Conservation (phyloP, 495 filamentous ascomycete genomes). For the Penicillium desertorum region DNA sequence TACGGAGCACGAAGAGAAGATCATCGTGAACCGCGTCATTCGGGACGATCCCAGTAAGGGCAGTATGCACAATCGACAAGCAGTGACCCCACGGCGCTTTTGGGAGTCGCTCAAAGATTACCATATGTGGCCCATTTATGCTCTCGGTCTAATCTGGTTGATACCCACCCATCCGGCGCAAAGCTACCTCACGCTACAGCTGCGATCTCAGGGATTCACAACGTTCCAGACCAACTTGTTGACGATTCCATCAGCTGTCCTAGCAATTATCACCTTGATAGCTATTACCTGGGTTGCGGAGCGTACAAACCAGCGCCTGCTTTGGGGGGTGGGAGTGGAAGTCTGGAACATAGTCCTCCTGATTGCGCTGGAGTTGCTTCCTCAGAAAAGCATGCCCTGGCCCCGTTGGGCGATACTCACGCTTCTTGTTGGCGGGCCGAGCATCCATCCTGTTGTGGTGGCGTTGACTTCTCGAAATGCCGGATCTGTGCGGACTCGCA, state of each 20-base stretch:
- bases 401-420: conserved; percentile 50
- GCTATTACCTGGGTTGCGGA: conserved; percentile 52
- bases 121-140: conserved; percentile 55
- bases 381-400: conserved; percentile 44
- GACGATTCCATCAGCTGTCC: conserved; percentile 56
- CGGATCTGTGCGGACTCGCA: conserved; percentile 62
- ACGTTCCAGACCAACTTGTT: conserved; percentile 59
- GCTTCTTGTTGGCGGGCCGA: conserved; percentile 54
- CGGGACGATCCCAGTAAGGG: conserved; percentile 72
- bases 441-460: conserved; percentile 65
- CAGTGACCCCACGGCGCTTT: conserved; percentile 45
- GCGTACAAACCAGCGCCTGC: conserved; percentile 48
- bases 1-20: conserved; percentile 49
- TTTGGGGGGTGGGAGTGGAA: conserved; percentile 48
- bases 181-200: conserved; percentile 59
- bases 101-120: conserved; percentile 52
- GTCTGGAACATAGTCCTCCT: conserved; percentile 57
- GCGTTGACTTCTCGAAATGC: conserved; percentile 63
- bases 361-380: conserved; percentile 47
- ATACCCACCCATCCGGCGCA: conserved; percentile 46
- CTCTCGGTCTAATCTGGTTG: conserved; percentile 50
- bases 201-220: conserved; percentile 59
- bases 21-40: conserved; percentile 71
- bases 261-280: conserved; percentile 43
- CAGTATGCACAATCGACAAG: conserved; percentile 61